Evolutionary conservation across 768 basidiomycete genomes (phyloP).

Genomic region (Suillus weaverae): DNA sequence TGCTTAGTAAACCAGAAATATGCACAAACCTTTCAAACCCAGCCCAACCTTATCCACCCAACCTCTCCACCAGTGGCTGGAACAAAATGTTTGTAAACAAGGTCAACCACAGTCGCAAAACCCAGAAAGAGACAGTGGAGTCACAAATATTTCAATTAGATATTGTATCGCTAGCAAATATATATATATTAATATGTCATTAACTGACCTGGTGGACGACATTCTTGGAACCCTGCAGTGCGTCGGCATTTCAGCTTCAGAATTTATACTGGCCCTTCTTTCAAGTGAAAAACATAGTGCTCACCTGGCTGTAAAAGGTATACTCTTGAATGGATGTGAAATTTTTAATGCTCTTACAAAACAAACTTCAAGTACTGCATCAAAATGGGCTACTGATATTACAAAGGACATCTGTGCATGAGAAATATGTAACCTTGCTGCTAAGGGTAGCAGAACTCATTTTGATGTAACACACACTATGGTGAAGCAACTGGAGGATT

Average conservation of each 20-base stretch:
- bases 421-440: neutral
- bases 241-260: neutral
- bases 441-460: neutral
- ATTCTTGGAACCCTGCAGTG: neutral
- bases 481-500: neutral
- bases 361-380: neutral
- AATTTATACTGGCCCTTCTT: neutral
- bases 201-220: neutral
- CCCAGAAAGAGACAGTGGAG: too few relatives aligned
- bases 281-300: neutral
- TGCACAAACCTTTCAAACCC: too few relatives aligned
- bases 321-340: neutral
- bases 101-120: too few relatives aligned
- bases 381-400: neutral
- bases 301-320: neutral
- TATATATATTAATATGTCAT: neutral
- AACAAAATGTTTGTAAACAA: too few relatives aligned
- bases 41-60: too few relatives aligned
- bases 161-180: too few relatives aligned
- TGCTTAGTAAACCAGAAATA: too few relatives aligned
- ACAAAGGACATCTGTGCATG: neutral
- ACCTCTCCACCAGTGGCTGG: too few relatives aligned
- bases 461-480: neutral
- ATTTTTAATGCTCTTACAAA: neutral
- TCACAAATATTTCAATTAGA: too few relatives aligned